Evolutionary conservation across 345 rosid genomes (phyloP).

Genomic region (Hypericum androsaemum): DNA sequence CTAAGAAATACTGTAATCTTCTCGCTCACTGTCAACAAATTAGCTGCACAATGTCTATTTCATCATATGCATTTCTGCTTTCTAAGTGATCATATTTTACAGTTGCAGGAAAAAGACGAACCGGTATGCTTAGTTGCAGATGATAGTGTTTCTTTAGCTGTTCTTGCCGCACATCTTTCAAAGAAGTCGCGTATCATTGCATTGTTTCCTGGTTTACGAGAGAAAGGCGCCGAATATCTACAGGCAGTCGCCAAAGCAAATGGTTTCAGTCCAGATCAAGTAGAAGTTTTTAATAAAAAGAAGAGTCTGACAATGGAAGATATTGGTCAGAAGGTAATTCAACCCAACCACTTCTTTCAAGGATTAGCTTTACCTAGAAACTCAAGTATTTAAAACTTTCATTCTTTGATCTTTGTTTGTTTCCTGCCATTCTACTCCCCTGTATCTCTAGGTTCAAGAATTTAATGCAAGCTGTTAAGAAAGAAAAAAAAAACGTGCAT

Average conservation of each 20-base stretch:
- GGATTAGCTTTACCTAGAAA: too few relatives aligned
- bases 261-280: constrained; percentile 42
- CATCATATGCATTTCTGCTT: constrained; percentile 1
- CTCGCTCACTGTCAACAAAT: constrained; percentile 5
- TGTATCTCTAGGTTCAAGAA: too few relatives aligned
- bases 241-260: constrained; percentile 53
- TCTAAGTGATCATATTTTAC: constrained; percentile 18
- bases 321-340: constrained; percentile 45
- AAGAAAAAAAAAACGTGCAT: too few relatives aligned
- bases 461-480: too few relatives aligned
- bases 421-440: too few relatives aligned
- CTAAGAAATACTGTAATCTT: constrained; percentile 48
- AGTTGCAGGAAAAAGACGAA: constrained; percentile 52
- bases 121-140: constrained; percentile 62
- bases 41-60: not conserved
- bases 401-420: too few relatives aligned
- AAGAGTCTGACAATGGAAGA: constrained; percentile 36
- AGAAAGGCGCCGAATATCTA: constrained; percentile 46
- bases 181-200: constrained; percentile 41
- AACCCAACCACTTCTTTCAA: not conserved
- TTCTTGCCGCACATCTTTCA: constrained; percentile 45
- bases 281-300: constrained; percentile 39
- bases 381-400: too few relatives aligned
- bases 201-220: constrained; percentile 65
- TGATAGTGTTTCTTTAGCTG: constrained; percentile 68